Evolutionary conservation across 176 grass and related monocot species (phyloP).

Genomic region (Metroxylon sagu): DNA sequence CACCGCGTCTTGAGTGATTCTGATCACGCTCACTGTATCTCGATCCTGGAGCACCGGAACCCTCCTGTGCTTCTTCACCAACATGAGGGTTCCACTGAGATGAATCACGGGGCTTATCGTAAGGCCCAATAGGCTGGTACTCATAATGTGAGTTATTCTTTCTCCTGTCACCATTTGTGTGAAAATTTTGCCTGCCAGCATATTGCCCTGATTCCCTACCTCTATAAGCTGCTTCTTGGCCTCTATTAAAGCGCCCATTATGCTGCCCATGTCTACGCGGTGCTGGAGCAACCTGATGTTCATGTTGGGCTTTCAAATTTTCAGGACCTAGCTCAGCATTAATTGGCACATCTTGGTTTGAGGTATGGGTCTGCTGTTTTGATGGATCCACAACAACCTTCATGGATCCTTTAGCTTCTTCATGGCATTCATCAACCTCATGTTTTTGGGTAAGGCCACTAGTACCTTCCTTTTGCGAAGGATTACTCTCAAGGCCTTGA

Average conservation of each 20-base stretch:
- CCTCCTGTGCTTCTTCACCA: constrained; percentile 14
- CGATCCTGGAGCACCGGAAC: constrained; percentile 15
- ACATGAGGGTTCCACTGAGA: constrained; percentile 27
- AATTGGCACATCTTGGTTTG: neutral
- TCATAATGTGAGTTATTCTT: constrained; percentile 43
- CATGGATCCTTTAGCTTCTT: neutral
- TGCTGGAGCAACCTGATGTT: constrained; percentile 35
- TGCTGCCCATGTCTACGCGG: constrained; percentile 28
- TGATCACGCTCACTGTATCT: constrained; percentile 27
- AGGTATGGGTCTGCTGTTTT: constrained; percentile 9
- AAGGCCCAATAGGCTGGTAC: constrained; percentile 53
- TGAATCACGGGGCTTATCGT: constrained; percentile 25
- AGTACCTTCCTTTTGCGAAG: neutral
- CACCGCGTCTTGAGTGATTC: constrained; percentile 16
- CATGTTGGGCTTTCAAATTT: constrained; percentile 12
- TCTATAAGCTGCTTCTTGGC: constrained; percentile 30
- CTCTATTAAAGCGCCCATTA: constrained; percentile 44
- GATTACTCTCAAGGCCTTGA: neutral
- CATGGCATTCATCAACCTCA: neutral
- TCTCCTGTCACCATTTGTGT: constrained; percentile 26
- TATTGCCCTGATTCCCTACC: constrained; percentile 33
- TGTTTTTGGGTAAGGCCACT: neutral
- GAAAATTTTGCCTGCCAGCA: constrained; percentile 29
- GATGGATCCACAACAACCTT: constrained; percentile 1
- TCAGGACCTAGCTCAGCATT: constrained; percentile 11